These are phyloP conservation scores for Dentipellis fragilis DNA, from an alignment of 768 basidiomycete species.

Conservation along the genomic window DNA sequence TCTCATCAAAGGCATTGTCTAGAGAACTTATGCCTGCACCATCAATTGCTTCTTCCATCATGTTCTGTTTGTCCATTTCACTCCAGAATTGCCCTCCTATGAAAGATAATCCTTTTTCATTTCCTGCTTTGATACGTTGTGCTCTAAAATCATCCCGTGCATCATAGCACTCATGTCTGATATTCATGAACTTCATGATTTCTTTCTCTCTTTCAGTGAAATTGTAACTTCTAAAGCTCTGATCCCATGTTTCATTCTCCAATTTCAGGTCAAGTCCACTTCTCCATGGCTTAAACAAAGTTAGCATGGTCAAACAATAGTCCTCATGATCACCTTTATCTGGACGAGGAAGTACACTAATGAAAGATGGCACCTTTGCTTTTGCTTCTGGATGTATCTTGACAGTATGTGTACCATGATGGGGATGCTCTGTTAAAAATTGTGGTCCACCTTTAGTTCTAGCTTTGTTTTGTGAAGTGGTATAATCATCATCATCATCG, in stretches of 20 bases:
- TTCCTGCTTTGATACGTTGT: slow-evolving; percentile 4
- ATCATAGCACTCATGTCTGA: slow-evolving; percentile 28
- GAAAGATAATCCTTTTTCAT: not conserved
- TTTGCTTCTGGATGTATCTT: too few relatives aligned
- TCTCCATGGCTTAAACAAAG: too few relatives aligned
- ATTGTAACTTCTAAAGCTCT: slow-evolving; percentile 11
- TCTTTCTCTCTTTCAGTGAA: slow-evolving; percentile 11
- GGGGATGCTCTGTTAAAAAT: too few relatives aligned
- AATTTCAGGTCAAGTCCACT: slow-evolving; percentile 1
- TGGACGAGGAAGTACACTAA: too few relatives aligned
- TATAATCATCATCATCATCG: too few relatives aligned
- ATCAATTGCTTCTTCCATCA: not conserved
- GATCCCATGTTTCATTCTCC: slow-evolving; percentile 15
- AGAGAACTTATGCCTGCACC: not conserved
- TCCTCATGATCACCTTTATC: too few relatives aligned
- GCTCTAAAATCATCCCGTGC: slow-evolving; percentile 23
- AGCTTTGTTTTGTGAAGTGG: too few relatives aligned
- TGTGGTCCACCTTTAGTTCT: too few relatives aligned
- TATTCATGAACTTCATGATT: slow-evolving; percentile 23
- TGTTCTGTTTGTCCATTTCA: not conserved
- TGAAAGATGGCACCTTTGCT: too few relatives aligned
- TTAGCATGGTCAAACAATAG: slow-evolving; percentile 12
- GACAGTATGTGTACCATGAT: too few relatives aligned
- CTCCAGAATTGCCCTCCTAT: not conserved
- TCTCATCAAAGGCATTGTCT: not conserved